phyloP scores from a whole-genome alignment of 1,139 yeast genomes.

The Magnusiomyces paraingens region DNA sequence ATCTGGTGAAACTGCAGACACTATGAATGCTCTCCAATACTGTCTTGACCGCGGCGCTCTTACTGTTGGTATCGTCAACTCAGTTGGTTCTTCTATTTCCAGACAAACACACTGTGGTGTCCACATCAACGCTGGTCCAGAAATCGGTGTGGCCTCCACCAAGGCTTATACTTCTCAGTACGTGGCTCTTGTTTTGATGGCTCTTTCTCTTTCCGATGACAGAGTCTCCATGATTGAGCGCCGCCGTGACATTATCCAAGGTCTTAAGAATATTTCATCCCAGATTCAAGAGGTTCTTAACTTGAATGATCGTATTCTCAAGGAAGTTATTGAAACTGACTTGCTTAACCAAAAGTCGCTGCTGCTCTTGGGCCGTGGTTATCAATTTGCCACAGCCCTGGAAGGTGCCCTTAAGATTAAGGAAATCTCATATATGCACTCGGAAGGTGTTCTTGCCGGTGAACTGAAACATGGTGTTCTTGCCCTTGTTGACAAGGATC shows the following conservation, averaged over 20 bases:
- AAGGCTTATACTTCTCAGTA: constrained; percentile 98
- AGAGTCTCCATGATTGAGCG: constrained; percentile 69
- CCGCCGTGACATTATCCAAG: constrained; percentile 80
- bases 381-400: constrained; percentile 93
- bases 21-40: constrained; percentile 93
- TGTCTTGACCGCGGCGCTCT: constrained; percentile 96
- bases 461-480: constrained; percentile 98
- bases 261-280: constrained; percentile 74
- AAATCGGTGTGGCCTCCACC: constrained; percentile 99
- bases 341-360: constrained; percentile 80
- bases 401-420: constrained; percentile 98
- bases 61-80: constrained; percentile 90
- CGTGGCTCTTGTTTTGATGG: constrained; percentile 95
- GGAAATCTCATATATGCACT: constrained; percentile 97
- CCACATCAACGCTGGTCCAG: constrained; percentile 99
- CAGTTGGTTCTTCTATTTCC: constrained; percentile 95
- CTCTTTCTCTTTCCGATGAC: constrained; percentile 88
- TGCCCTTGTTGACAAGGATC: constrained; percentile 88
- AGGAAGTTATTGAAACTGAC: constrained; percentile 62
- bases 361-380: constrained; percentile 92
- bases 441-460: constrained; percentile 99
- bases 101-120: constrained; percentile 98
- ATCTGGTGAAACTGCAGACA: constrained; percentile 98
- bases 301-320: constrained; percentile 52
- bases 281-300: constrained; percentile 75